Percentiles rank a stretch among this genome's conserved stretches.
These are phyloP conservation scores for Lepraria neglecta DNA, from an alignment of 495 filamentous ascomycete species.

Conservation along the genomic window DNA sequence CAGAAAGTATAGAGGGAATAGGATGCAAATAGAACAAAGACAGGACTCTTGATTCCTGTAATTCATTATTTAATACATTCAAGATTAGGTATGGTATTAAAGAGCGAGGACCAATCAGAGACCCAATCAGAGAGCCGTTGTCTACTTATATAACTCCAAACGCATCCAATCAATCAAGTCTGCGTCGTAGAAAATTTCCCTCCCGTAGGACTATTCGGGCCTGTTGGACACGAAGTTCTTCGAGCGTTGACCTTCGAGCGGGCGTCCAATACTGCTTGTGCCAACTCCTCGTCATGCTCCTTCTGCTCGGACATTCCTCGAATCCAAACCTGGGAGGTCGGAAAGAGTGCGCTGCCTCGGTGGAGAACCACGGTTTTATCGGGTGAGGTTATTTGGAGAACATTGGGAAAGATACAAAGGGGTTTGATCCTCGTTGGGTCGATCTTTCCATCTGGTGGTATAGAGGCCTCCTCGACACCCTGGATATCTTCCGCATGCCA, in stretches of 20 bases:
- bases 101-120: neutral
- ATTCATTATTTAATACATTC: neutral
- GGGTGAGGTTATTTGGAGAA: neutral
- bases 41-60: neutral
- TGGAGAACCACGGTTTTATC: slow-evolving; percentile 11
- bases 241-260: slow-evolving; percentile 16
- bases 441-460: neutral
- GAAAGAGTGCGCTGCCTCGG: slow-evolving; percentile 21
- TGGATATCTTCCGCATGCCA: slow-evolving; percentile 17
- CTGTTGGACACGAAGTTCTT: slow-evolving; percentile 9
- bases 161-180: neutral
- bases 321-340: slow-evolving; percentile 20
- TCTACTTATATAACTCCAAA: neutral
- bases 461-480: neutral
- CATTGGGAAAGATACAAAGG: slow-evolving; percentile 18
- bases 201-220: slow-evolving; percentile 16
- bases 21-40: too few relatives aligned
- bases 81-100: neutral
- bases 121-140: neutral
- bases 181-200: slow-evolving; percentile 16
- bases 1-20: too few relatives aligned
- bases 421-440: neutral
- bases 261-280: slow-evolving; percentile 13
- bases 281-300: slow-evolving; percentile 21
- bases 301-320: slow-evolving; percentile 18